A percentile compares a stretch with the other conserved stretches of the same genome.
Conservation (phyloP, 441 rosid genomes). For the Erodium moschatum region DNA sequence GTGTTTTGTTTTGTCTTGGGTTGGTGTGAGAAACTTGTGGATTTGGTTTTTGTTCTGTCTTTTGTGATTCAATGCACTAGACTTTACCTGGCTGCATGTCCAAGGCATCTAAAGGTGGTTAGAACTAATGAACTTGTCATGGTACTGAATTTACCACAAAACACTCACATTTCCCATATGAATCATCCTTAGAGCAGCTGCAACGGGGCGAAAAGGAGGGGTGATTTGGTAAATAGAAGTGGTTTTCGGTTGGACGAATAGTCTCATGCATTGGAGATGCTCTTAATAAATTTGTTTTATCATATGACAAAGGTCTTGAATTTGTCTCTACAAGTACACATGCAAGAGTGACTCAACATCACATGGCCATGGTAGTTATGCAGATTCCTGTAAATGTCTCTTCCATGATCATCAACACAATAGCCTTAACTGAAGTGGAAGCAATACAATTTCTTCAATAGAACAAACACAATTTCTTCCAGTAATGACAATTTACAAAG, state of each 20-base stretch:
- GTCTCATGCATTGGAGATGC: too few species aligned
- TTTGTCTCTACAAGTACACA: neutral
- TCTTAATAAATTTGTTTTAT: too few species aligned
- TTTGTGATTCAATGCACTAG: neutral
- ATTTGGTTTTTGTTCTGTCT: constrained; percentile 18
- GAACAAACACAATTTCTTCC: neutral
- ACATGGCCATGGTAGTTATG: neutral
- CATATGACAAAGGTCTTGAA: neutral
- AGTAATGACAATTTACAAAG: too few species aligned
- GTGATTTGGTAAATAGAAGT: too few species aligned
- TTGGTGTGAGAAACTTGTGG: constrained; percentile 9
- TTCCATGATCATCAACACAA: neutral
- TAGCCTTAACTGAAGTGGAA: too few species aligned
- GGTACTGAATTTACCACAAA: neutral
- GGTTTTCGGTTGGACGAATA: too few species aligned
- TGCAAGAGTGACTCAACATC: neutral
- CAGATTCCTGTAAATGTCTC: neutral
- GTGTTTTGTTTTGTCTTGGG: constrained; percentile 1
- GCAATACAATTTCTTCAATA: neutral
- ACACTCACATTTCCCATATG: neutral
- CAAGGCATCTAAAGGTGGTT: neutral
- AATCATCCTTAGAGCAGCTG: neutral
- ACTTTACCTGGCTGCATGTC: neutral
- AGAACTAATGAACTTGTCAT: constrained; percentile 15
- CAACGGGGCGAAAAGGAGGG: too few species aligned